Evolutionary conservation across 169 alveolate species (phyloP).

Genomic region (Cryptosporidium meleagridis): DNA sequence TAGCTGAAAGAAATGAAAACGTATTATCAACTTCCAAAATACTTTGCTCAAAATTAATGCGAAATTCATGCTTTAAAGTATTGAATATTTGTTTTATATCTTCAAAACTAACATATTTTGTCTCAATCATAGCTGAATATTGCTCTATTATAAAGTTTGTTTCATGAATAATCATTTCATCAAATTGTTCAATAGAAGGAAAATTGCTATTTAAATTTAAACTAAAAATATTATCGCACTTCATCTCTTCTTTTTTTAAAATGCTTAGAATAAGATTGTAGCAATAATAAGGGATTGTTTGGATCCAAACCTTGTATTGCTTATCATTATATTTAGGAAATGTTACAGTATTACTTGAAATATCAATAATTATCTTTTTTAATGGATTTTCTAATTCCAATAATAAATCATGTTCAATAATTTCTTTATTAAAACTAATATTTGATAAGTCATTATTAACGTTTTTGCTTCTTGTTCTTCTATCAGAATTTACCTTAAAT

Average conservation of each 20-base stretch:
- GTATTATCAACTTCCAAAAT: neutral
- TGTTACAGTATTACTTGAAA: neutral
- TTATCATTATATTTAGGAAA: constrained; percentile 36
- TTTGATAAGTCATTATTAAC: neutral
- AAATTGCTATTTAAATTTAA: constrained; percentile 22
- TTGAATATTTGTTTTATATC: neutral
- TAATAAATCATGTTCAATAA: neutral
- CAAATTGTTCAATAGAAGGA: constrained; percentile 42
- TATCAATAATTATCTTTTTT: neutral
- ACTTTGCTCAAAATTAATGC: neutral
- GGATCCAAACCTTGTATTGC: constrained; percentile 37
- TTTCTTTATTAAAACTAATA: neutral
- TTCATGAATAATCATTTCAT: constrained; percentile 34
- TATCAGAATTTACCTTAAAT: neutral
- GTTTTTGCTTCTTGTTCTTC: constrained; percentile 38
- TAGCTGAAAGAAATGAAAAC: neutral
- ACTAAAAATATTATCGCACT: neutral
- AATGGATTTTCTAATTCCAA: neutral
- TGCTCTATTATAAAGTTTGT: neutral
- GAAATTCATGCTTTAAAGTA: neutral
- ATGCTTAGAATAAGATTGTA: constrained; percentile 19
- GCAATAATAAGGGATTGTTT: constrained; percentile 40
- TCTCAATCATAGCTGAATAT: neutral
- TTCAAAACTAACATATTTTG: neutral
- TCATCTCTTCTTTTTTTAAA: constrained; percentile 2